Evolutionary conservation across 176 grass and related monocot species (phyloP).

Genomic region (Oropetium thomaeum): DNA sequence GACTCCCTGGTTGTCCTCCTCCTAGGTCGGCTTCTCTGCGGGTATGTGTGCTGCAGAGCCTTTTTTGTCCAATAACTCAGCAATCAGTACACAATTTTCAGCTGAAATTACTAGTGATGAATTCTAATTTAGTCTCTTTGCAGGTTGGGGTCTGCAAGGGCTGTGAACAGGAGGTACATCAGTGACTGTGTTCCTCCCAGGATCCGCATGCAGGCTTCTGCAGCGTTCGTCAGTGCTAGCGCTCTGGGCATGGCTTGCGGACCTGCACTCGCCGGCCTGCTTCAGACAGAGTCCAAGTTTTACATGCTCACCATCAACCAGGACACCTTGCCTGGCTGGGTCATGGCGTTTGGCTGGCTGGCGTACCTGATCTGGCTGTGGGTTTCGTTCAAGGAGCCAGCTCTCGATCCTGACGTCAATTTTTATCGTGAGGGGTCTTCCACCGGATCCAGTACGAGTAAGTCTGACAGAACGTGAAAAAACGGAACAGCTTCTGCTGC

Average conservation of each 20-base stretch:
- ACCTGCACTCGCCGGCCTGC: conserved; percentile 45
- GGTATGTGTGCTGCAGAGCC: conserved; percentile 28
- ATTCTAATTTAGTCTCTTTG: background rate
- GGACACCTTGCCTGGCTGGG: conserved; percentile 52
- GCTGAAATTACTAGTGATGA: background rate
- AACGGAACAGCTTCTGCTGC: background rate
- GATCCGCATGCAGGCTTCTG: conserved; percentile 56
- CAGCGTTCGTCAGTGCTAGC: conserved; percentile 55
- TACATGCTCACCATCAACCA: conserved; percentile 41
- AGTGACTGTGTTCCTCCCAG: conserved; percentile 54
- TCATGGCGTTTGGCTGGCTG: conserved; percentile 52
- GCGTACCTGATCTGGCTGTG: conserved; percentile 45
- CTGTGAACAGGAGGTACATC: conserved; percentile 60
- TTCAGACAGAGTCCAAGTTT: conserved; percentile 47
- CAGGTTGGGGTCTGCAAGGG: conserved; percentile 54
- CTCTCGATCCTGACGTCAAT: background rate
- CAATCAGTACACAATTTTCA: background rate
- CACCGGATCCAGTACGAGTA: conserved; percentile 1
- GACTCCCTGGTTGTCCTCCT: conserved; percentile 43
- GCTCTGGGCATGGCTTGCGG: conserved; percentile 64
- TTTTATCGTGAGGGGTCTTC: background rate
- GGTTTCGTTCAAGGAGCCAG: conserved; percentile 43
- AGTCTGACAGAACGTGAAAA: background rate
- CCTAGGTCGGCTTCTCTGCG: conserved; percentile 43
- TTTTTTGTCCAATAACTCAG: background rate